Percentiles rank a stretch among this genome's conserved stretches.
Conservation (phyloP, 1,139 yeast species). For the Sugiyamaella xylanicola region DNA sequence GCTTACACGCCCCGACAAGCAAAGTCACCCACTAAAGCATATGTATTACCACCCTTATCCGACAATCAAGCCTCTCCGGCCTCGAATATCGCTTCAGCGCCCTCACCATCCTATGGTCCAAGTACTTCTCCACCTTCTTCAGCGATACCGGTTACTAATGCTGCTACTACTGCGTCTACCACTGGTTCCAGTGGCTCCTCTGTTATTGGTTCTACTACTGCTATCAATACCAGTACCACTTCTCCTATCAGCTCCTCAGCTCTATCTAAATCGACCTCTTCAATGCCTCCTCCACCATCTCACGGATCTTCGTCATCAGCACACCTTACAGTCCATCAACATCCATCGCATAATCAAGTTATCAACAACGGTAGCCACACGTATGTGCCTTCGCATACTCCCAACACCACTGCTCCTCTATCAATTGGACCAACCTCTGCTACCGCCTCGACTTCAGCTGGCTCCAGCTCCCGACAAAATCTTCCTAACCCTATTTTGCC, state of each 20-base stretch:
- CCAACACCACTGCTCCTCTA: background rate
- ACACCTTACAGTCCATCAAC: background rate
- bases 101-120: no score
- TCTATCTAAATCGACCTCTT: background rate
- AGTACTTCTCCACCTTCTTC: background rate
- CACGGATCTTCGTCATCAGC: background rate
- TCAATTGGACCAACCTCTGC: background rate
- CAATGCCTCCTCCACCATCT: constrained; percentile 4
- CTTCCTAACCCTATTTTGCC: constrained; percentile 7
- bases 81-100: no score
- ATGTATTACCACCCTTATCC: background rate
- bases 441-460: background rate
- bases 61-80: background rate
- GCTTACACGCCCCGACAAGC: constrained; percentile 8
- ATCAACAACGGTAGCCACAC: background rate
- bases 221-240: no score
- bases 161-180: no score
- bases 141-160: no score
- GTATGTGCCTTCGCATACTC: background rate
- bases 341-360: background rate
- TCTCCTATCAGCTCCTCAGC: background rate
- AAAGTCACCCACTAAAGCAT: constrained; percentile 3
- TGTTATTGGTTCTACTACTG: no score
- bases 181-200: no score
- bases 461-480: background rate